Evolutionary conservation across 768 basidiomycete species (phyloP), one percentile per base, ranked within the genome.

Genomic region (Lactarius quietus): DNA sequence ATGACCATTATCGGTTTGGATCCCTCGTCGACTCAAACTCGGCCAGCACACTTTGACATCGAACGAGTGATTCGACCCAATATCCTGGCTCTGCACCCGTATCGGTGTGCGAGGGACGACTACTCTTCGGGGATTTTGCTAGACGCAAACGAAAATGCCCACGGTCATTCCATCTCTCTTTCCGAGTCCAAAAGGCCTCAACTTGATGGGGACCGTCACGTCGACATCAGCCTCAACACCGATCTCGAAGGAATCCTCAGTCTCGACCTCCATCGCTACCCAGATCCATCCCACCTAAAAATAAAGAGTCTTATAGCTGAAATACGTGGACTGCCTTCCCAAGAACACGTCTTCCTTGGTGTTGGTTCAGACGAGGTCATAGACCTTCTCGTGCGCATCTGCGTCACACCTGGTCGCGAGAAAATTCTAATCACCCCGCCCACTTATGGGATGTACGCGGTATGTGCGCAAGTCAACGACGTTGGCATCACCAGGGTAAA

Each of bases 291-390:
- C 5, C 89, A 97, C 74, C 83, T 86, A 57, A 75, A 79, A 35
- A 87, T 99, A 71, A 97, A 97, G 74, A 65, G 77, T 6, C 84
- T 86, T 28, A 86, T 98, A 64, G 92, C 90, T 15, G 73, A 79
- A 5, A 79, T 98, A 41, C 85, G 97, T 18, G 81, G 81, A 7
- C 77, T 98, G 0, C 85, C 90, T 2, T 79, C 79, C 0, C 64
- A 75, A 56, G 77, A 78, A 57, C 73, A 92, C 71, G 84, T 98
- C 45, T 98, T 98, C 74, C 84, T 99, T 3, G 97, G 97, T 3
- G 97, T 98, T 0, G 97, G 97, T 3, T 94, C 92, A 0, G 97
- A 99, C 76, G 97, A 99, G 72, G 88, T 95, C 48, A 95, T 98
- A 70, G 97, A 99, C 73, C 79, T 98, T 61, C 80, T 98, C 56